These are phyloP conservation scores for Hysterium pulicare DNA, from an alignment of 2,329 filamentous ascomycete genomes.

Conservation along the genomic window DNA sequence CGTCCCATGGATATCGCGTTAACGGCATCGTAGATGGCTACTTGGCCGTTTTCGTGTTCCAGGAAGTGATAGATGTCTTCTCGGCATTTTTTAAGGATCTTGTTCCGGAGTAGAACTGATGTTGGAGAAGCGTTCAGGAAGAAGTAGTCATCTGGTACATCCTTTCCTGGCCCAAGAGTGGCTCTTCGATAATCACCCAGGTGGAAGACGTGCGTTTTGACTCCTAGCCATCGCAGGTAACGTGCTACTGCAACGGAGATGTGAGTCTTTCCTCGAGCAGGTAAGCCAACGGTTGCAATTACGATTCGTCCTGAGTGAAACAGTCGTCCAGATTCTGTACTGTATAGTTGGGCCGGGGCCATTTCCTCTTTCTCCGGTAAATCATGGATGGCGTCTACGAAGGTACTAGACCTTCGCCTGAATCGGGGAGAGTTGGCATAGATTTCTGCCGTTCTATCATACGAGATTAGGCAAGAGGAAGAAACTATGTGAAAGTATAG, in stretches of 20 bases:
- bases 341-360: constrained; percentile 95
- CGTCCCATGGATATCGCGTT: constrained; percentile 84
- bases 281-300: constrained; percentile 93
- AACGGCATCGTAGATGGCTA: constrained; percentile 97
- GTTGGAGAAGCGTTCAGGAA: constrained; percentile 90
- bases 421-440: constrained; percentile 88
- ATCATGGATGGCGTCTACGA: constrained; percentile 96
- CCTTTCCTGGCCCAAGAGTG: constrained; percentile 76
- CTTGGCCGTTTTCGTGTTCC: constrained; percentile 95
- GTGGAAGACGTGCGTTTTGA: constrained; percentile 97
- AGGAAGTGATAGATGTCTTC: constrained; percentile 97
- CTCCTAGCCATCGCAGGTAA: constrained; percentile 93
- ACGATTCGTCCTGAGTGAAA: constrained; percentile 97
- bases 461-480: too few species aligned
- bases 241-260: constrained; percentile 93
- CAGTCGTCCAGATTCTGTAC: constrained; percentile 92
- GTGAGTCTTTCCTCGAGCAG: constrained; percentile 95
- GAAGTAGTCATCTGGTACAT: constrained; percentile 96
- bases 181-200: constrained; percentile 93
- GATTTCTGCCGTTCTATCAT: constrained; percentile 76
- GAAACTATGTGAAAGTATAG: not conserved
- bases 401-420: constrained; percentile 88
- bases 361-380: constrained; percentile 76
- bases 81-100: constrained; percentile 94
- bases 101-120: constrained; percentile 90